These are phyloP conservation scores for Mortierella sp. DNA, from an alignment of 371 early-diverging fungal genomes.

Conservation along the genomic window DNA sequence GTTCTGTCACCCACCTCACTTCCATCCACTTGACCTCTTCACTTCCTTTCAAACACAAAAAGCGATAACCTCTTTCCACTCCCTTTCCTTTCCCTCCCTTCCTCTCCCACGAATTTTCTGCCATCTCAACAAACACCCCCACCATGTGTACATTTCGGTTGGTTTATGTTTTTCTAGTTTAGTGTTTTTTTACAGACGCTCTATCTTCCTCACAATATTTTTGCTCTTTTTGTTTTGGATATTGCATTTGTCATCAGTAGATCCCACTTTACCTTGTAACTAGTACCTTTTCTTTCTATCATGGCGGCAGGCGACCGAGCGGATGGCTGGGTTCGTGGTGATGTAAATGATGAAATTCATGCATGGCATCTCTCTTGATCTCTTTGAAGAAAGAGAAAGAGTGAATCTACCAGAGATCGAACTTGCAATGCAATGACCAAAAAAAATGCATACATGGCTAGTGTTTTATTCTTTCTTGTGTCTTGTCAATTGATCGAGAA, in stretches of 20 bases:
- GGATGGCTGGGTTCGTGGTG: not conserved
- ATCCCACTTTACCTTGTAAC: not conserved
- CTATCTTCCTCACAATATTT: not conserved
- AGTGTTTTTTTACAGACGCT: not conserved
- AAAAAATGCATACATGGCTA: not conserved
- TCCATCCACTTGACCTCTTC: not conserved
- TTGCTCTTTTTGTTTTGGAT: not conserved
- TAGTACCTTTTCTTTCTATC: not conserved
- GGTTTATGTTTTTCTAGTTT: not conserved
- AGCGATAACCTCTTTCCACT: not conserved
- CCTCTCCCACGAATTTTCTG: no score
- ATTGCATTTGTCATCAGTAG: constrained; percentile 14
- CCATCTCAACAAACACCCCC: not conserved
- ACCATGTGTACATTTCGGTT: not conserved
- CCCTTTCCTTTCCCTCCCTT: not conserved
- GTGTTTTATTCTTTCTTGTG: no score
- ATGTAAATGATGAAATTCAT: not conserved
- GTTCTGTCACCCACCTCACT: not conserved
- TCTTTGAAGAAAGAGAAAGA: not conserved
- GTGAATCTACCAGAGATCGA: not conserved
- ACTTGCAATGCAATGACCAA: not conserved
- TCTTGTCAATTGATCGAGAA: no score
- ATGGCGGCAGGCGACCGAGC: not conserved
- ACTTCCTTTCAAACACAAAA: not conserved
- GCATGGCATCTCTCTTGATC: not conserved